A percentile compares a stretch with the other conserved stretches of the same genome.
Conservation (phyloP, 1,139 yeast genomes). For the Candida neerlandica region DNA sequence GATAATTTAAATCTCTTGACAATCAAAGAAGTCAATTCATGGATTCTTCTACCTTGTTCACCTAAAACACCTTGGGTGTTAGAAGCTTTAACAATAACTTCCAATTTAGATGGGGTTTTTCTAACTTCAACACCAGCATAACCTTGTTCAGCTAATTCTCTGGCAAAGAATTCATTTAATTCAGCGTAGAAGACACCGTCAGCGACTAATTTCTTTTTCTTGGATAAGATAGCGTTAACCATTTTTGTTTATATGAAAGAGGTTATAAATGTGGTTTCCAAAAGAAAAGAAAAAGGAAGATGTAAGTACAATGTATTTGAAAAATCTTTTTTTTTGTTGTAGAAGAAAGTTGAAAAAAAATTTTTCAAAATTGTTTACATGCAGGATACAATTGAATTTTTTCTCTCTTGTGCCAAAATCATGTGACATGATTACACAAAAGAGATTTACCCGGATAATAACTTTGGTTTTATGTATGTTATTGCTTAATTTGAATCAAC, state of each 20-base stretch:
- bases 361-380: background rate
- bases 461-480: background rate
- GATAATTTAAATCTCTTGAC: slow-evolving; percentile 98
- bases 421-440: slow-evolving; percentile 4
- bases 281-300: slow-evolving; percentile 2
- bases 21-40: slow-evolving; percentile 95
- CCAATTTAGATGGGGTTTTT: slow-evolving; percentile 97
- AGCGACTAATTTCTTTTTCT: slow-evolving; percentile 92
- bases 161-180: slow-evolving; percentile 99
- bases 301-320: too few relatives aligned
- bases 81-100: slow-evolving; percentile 97
- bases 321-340: too few relatives aligned
- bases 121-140: slow-evolving; percentile 99
- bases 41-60: slow-evolving; percentile 99
- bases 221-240: slow-evolving; percentile 67
- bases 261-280: background rate
- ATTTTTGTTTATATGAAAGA: slow-evolving; percentile 21
- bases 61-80: slow-evolving; percentile 99
- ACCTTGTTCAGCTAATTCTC: slow-evolving; percentile 99
- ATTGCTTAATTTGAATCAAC: background rate
- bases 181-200: slow-evolving; percentile 99
- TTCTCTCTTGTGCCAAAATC: background rate
- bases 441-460: background rate
- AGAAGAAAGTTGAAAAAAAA: slow-evolving; percentile 5
- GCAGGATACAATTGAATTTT: background rate